phyloP scores from a whole-genome alignment of 2,329 filamentous ascomycete genomes.

The Neofusicoccum cordaticola region DNA sequence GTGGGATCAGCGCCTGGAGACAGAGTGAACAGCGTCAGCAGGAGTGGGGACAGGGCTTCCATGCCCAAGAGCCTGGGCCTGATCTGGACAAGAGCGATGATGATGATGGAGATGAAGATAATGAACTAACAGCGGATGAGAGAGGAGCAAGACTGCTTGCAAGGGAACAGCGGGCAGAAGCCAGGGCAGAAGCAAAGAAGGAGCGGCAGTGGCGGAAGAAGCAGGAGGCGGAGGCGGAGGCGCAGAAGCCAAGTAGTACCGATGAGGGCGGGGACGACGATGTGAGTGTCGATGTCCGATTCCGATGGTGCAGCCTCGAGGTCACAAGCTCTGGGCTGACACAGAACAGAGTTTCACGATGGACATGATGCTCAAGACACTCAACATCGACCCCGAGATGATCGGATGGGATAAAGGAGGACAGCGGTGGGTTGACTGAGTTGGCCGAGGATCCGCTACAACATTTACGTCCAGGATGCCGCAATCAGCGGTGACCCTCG shows the following conservation, averaged over 20 bases:
- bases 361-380: constrained; percentile 64
- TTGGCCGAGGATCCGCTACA: constrained; percentile 13
- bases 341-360: constrained; percentile 60
- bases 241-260: constrained; percentile 31
- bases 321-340: not conserved
- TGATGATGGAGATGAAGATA: constrained; percentile 36
- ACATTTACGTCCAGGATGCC: not conserved
- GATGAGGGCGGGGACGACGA: constrained; percentile 38
- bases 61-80: constrained; percentile 30
- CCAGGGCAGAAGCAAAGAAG: constrained; percentile 41
- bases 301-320: not conserved
- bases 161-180: constrained; percentile 43
- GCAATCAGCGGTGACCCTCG: constrained; percentile 12
- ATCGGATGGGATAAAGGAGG: constrained; percentile 61
- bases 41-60: constrained; percentile 37
- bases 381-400: constrained; percentile 61
- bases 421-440: constrained; percentile 58
- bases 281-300: constrained; percentile 29
- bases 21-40: constrained; percentile 34
- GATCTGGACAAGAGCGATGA: constrained; percentile 25
- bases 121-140: constrained; percentile 32
- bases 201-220: constrained; percentile 30
- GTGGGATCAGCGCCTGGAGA: constrained; percentile 58
- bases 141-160: constrained; percentile 32
- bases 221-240: constrained; percentile 41